A percentile compares a stretch with the other conserved stretches of the same genome.
These are phyloP conservation scores for Microsporum canis DNA, from an alignment of 2,329 filamentous ascomycete genomes.

Conservation along the genomic window DNA sequence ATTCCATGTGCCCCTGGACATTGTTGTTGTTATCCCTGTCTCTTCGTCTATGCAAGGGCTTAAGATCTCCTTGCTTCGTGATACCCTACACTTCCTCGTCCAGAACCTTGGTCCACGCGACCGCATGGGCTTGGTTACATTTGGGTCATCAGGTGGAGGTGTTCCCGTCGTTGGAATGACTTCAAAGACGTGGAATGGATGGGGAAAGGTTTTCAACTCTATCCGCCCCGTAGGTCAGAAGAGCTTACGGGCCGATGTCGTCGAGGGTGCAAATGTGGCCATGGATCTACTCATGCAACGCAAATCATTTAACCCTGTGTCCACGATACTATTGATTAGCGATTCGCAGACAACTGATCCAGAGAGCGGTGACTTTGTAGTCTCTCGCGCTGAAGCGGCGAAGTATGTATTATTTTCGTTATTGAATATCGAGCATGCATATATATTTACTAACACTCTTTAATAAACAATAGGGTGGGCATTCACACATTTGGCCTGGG, in stretches of 20 bases:
- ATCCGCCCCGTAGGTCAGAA: conserved; percentile 94
- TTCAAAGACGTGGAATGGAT: conserved; percentile 84
- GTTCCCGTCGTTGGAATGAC: conserved; percentile 98
- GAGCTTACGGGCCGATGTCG: conserved; percentile 88
- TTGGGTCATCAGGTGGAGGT: conserved; percentile 85
- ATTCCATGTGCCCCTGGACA: conserved; percentile 81
- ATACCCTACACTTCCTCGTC: conserved; percentile 86
- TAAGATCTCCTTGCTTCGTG: conserved; percentile 87
- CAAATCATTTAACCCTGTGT: conserved; percentile 88
- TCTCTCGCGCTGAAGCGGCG: conserved; percentile 89
- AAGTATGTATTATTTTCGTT: conserved; percentile 51
- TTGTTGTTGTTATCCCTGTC: conserved; percentile 92
- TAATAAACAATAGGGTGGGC: conserved; percentile 51
- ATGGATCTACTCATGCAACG: conserved; percentile 99
- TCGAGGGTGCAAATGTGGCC: conserved; percentile 92
- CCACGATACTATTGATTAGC: conserved; percentile 91
- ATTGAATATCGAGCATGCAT: conserved; percentile 16
- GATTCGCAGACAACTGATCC: conserved; percentile 90
- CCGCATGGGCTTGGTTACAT: conserved; percentile 93
- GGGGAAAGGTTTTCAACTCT: conserved; percentile 72
- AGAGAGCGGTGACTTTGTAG: conserved; percentile 94
- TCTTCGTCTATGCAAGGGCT: conserved; percentile 99
- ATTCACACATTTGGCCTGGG: conserved; percentile 96
- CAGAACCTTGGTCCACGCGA: conserved; percentile 81
- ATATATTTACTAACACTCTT: not conserved